phyloP scores from a whole-genome alignment of 2,329 filamentous ascomycete genomes.

The Neonectria punicea region DNA sequence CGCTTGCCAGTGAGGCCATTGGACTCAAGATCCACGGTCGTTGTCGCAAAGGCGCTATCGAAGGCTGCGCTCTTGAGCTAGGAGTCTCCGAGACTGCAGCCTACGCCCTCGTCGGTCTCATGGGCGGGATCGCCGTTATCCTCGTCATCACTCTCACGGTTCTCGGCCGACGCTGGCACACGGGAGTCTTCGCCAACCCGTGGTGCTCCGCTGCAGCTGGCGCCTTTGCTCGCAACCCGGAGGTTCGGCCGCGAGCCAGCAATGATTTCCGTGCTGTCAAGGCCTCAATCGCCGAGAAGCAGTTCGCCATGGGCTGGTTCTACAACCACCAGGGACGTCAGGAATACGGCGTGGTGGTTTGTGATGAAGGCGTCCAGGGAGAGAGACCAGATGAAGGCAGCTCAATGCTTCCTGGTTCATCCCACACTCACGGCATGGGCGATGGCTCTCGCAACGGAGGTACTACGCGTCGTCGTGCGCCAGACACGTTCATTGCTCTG shows the following conservation, averaged over 20 bases:
- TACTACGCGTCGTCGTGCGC: too few relatives aligned
- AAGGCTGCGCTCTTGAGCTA: slow-evolving; percentile 35
- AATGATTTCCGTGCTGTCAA: too few relatives aligned
- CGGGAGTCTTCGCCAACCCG: slow-evolving; percentile 37
- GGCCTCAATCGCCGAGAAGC: too few relatives aligned
- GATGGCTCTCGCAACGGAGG: too few relatives aligned
- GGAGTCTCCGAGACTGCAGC: slow-evolving; percentile 31
- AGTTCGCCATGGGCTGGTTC: too few relatives aligned
- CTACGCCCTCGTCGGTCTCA: slow-evolving; percentile 27
- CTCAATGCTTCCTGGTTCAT: too few relatives aligned
- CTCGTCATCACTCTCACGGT: slow-evolving; percentile 22
- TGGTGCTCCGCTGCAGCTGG: slow-evolving; percentile 35
- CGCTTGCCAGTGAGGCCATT: slow-evolving; percentile 35
- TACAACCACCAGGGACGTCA: too few relatives aligned
- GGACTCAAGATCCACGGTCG: slow-evolving; percentile 37
- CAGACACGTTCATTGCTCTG: slow-evolving; percentile 48
- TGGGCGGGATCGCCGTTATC: slow-evolving; percentile 11
- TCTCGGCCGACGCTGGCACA: slow-evolving; percentile 33
- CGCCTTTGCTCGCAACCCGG: slow-evolving; percentile 33
- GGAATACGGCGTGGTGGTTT: too few relatives aligned
- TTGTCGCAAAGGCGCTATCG: slow-evolving; percentile 30
- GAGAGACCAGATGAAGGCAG: too few relatives aligned
- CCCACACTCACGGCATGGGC: too few relatives aligned
- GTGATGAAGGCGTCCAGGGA: too few relatives aligned
- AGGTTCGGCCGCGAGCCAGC: slow-evolving; percentile 20